Percentiles rank a stretch among this genome's conserved stretches.
Evolutionary conservation across 306 rosid species (phyloP).

Genomic region (Pueraria montana): DNA sequence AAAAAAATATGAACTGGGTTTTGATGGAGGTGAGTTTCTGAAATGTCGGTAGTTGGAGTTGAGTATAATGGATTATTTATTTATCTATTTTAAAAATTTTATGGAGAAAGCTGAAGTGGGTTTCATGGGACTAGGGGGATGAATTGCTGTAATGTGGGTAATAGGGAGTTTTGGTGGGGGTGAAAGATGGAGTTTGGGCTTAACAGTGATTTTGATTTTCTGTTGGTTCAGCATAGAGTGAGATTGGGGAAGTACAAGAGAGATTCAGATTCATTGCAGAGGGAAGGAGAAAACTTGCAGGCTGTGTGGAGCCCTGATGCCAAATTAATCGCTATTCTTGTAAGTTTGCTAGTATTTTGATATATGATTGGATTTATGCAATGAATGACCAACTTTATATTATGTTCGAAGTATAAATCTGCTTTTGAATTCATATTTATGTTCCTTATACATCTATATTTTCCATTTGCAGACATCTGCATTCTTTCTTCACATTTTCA

Average conservation of each 20-base stretch:
- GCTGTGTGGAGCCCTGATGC: conserved; percentile 98
- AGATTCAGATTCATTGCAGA: conserved; percentile 77
- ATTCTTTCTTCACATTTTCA: conserved; percentile 90
- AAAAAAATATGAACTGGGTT: background rate
- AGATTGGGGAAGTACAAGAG: conserved; percentile 95
- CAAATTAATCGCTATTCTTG: conserved; percentile 85
- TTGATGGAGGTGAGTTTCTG: conserved; percentile 34
- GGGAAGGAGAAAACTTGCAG: conserved; percentile 93
- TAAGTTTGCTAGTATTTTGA: conserved; percentile 52
- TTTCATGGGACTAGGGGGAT: conserved; percentile 32
- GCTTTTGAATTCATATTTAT: conserved; percentile 14
- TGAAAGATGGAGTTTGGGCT: conserved; percentile 37
- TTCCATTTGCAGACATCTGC: conserved; percentile 82
- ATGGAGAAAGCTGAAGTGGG: conserved; percentile 37
- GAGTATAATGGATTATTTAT: background rate
- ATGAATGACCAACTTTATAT: conserved; percentile 1
- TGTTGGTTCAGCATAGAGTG: conserved; percentile 82
- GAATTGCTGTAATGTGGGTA: conserved; percentile 44
- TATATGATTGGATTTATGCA: conserved; percentile 17
- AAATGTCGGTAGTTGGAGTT: conserved; percentile 42
- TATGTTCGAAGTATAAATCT: conserved; percentile 28
- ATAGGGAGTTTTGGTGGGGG: conserved; percentile 36
- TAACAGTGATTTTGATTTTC: conserved; percentile 53
- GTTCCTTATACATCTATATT: conserved; percentile 45
- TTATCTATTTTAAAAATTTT: background rate